Base-by-base conservation (phyloP, 2,329 filamentous ascomycete species). In the Ophiostoma sp. region DNA sequence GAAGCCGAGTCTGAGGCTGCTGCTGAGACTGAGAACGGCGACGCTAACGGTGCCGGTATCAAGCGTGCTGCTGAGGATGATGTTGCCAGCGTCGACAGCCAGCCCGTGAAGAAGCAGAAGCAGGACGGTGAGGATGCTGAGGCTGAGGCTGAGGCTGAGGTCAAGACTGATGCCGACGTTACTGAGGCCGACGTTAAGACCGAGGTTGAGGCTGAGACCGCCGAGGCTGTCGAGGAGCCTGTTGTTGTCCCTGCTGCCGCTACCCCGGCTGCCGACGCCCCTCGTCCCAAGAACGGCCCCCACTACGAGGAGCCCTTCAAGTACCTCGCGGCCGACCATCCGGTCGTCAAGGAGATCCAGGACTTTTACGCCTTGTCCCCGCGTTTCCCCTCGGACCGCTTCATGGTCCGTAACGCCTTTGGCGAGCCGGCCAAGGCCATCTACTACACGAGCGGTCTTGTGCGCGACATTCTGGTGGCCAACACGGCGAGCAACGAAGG, bases 401-500 rank as follows among this genome's bases (percentile, higher is more conserved):
- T 96, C 85, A 93, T 99, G 91, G 96, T 99, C 70, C 93, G 96
- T 78, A 99, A 99, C 83, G 93, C 93, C 33, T 88, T 91, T 75
- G 96, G 94, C 66, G 90, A 94, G 79, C 94, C 95, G 0, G 91
- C 93, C 70, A 97, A 97, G 85, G 96, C 95, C 36, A 95, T 99
- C 78, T 99, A 99, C 87, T 99, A 98, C 85, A 97, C 94, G 12
- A 95, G 92, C 48, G 88, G 89, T 4, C 87, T 98, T 15, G 92
- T 94, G 28, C 92, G 94, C 42, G 92, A 95, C 76, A 96, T 99
- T 71, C 87, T 99, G 3, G 89, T 87, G 3, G 88, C 92, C 79
- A 99, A 99, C 81, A 94, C 98, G 82, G 93, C 94, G 59, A 91
- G 93, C 39, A 94, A 92, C 36, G 94, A 94, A 63, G 25, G 61